Evolutionary conservation across 148 eudicot species (phyloP).

Genomic region (Suaeda aralocaspica): DNA sequence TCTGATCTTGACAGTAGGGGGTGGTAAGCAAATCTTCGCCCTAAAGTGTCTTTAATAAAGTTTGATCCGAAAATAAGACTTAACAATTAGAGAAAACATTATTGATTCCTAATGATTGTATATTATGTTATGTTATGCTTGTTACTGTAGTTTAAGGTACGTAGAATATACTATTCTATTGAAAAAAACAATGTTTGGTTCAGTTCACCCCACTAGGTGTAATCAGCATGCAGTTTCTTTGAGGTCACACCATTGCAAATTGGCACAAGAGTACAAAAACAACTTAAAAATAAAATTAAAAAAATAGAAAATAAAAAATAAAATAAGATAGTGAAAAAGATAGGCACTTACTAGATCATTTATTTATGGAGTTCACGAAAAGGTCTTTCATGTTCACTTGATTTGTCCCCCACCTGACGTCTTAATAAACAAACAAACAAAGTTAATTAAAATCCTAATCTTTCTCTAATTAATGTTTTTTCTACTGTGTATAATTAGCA

Average conservation of each 20-base stretch:
- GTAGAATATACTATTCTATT: constrained; percentile 1
- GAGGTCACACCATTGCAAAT: constrained; percentile 19
- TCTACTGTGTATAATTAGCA: no score
- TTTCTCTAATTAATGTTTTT: no score
- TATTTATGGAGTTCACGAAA: constrained; percentile 7
- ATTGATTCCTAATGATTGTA: no score
- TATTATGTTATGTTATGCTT: not conserved
- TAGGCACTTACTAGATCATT: not conserved
- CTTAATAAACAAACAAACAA: constrained; percentile 2
- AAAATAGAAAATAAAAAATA: not conserved
- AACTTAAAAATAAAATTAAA: no score
- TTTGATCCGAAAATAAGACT: no score
- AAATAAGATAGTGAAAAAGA: not conserved
- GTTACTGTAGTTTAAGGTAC: constrained; percentile 6
- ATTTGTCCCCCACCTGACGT: constrained; percentile 19
- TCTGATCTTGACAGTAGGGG: no score
- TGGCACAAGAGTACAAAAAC: constrained; percentile 16
- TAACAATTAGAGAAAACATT: no score
- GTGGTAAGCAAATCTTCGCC: no score
- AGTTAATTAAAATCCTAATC: no score
- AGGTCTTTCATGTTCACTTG: not conserved
- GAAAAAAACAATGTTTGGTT: not conserved
- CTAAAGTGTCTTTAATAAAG: no score
- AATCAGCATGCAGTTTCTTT: constrained; percentile 33
- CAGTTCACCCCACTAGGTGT: constrained; percentile 23